These are phyloP conservation scores for Cordyceps militaris DNA, from an alignment of 2,329 filamentous ascomycete species.

Conservation along the genomic window DNA sequence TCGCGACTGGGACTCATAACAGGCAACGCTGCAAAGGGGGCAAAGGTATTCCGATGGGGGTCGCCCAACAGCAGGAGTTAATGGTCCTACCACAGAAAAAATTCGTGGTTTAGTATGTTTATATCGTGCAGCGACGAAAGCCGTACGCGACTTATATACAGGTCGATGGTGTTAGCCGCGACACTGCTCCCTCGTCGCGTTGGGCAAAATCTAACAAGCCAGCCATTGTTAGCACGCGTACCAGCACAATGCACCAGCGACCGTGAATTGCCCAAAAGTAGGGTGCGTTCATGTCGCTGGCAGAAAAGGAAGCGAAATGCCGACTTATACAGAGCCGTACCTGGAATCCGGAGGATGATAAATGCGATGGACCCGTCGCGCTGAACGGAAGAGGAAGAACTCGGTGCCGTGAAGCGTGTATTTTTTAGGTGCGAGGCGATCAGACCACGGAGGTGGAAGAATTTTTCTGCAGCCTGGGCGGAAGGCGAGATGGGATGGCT, in stretches of 20 bases:
- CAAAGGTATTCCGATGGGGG: neutral
- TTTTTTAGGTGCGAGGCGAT: slow-evolving; percentile 13
- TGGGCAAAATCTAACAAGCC: neutral
- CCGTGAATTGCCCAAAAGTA: neutral
- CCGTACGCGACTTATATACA: slow-evolving; percentile 1
- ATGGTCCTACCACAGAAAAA: too few relatives aligned
- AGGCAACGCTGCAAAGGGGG: neutral
- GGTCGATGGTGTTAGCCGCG: slow-evolving; percentile 3
- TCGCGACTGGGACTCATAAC: slow-evolving; percentile 30
- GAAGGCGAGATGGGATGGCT: neutral
- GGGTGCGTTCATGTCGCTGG: neutral
- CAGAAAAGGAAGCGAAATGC: slow-evolving; percentile 10
- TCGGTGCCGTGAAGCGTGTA: slow-evolving; percentile 26
- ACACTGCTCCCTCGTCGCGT: slow-evolving; percentile 6
- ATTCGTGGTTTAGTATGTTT: neutral
- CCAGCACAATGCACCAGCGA: neutral
- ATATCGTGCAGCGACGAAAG: neutral
- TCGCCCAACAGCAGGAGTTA: neutral
- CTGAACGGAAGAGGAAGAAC: slow-evolving; percentile 42
- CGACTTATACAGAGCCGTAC: slow-evolving; percentile 30
- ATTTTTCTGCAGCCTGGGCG: slow-evolving; percentile 14
- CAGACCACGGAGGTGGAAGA: slow-evolving; percentile 20
- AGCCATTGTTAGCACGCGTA: slow-evolving; percentile 10
- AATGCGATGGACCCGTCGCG: slow-evolving; percentile 34
- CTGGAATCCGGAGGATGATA: slow-evolving; percentile 33